Conservation (phyloP, 768 basidiomycete species). For the Tylopilus felleus region DNA sequence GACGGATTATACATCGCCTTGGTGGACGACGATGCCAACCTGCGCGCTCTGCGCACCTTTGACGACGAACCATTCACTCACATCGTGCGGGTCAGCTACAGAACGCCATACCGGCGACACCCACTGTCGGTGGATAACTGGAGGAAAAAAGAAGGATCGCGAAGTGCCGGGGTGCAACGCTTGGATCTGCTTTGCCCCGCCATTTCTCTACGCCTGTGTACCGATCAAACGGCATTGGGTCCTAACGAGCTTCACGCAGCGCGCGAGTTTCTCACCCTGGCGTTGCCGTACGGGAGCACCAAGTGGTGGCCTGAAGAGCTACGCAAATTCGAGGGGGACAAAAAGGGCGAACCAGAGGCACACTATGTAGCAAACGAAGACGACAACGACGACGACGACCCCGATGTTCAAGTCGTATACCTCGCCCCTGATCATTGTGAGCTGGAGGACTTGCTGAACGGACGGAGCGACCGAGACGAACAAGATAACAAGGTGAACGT, state of each 20-base stretch:
- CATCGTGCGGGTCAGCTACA: constrained; percentile 15
- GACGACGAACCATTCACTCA: constrained; percentile 18
- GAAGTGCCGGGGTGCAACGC: not conserved
- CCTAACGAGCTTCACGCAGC: constrained; percentile 37
- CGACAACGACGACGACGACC: not conserved
- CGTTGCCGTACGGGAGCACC: constrained; percentile 31
- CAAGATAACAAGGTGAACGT: not conserved
- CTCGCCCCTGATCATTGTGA: constrained; percentile 1
- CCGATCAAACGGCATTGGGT: constrained; percentile 25
- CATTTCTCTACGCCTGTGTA: not conserved
- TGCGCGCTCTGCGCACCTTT: constrained; percentile 7
- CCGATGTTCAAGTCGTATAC: not conserved
- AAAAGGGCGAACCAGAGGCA: too few relatives aligned
- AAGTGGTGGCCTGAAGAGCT: constrained; percentile 1
- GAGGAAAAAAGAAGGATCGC: not conserved
- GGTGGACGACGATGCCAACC: constrained; percentile 10
- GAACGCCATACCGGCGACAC: not conserved
- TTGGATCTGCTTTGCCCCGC: not conserved
- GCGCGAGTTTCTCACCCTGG: constrained; percentile 43
- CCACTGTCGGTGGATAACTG: not conserved
- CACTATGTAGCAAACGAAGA: not conserved
- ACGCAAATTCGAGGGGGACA: not conserved
- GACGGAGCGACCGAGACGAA: not conserved
- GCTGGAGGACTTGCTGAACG: not conserved
- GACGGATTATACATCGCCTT: constrained; percentile 19